These are phyloP conservation scores for Adenanthera pavonina DNA, from an alignment of 306 rosid species.

Conservation along the genomic window DNA sequence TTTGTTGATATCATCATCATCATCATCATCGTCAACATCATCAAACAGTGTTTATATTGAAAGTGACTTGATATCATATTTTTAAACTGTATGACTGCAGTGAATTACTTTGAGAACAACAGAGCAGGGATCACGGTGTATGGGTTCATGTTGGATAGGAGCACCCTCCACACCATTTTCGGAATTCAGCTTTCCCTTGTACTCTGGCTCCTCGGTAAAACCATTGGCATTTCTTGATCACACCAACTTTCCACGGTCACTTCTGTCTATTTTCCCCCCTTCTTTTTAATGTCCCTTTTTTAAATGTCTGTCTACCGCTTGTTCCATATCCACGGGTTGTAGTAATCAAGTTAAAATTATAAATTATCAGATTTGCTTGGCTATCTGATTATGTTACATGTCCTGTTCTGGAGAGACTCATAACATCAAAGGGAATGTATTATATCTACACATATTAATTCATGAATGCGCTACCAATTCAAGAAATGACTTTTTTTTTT, in stretches of 20 bases:
- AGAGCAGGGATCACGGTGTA: slow-evolving; percentile 82
- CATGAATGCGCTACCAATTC: neutral
- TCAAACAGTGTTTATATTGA: too few relatives aligned
- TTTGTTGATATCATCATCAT: too few relatives aligned
- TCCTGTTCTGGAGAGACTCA: neutral
- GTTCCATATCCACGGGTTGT: neutral
- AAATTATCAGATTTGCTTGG: neutral
- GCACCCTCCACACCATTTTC: slow-evolving; percentile 78
- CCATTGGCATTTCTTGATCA: slow-evolving; percentile 62
- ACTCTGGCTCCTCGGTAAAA: slow-evolving; percentile 92
- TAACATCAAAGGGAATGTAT: neutral
- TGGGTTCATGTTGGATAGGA: slow-evolving; percentile 83
- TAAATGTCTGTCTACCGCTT: neutral
- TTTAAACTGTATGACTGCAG: slow-evolving; percentile 44
- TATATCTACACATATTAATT: neutral
- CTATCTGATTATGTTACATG: neutral
- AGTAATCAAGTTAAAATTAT: neutral
- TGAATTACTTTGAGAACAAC: slow-evolving; percentile 85
- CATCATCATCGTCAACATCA: too few relatives aligned
- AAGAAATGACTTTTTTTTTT: neutral
- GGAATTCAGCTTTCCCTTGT: slow-evolving; percentile 77
- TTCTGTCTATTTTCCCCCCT: neutral
- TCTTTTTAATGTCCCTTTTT: neutral
- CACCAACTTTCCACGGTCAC: neutral
- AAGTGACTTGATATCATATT: neutral